A percentile compares a stretch with the other conserved stretches of the same genome.
These are phyloP conservation scores for Cordyceps fumosorosea DNA, from an alignment of 2,329 filamentous ascomycete species.

Conservation along the genomic window DNA sequence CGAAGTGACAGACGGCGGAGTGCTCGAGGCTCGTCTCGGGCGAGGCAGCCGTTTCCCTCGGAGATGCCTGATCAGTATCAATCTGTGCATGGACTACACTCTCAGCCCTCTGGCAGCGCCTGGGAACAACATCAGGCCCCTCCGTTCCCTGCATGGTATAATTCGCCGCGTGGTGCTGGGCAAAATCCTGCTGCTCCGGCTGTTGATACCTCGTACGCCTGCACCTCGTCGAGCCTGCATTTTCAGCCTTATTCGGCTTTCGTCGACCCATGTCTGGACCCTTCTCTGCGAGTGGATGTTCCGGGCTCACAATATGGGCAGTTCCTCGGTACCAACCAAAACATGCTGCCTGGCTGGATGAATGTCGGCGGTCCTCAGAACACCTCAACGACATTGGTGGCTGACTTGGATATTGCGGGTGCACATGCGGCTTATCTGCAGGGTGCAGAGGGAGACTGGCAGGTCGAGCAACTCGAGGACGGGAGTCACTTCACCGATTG, in stretches of 20 bases:
- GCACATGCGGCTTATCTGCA: slow-evolving; percentile 25
- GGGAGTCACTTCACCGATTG: slow-evolving; percentile 26
- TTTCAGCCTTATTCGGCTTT: background rate
- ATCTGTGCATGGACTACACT: background rate
- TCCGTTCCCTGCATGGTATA: background rate
- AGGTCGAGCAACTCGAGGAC: slow-evolving; percentile 27
- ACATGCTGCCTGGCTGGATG: background rate
- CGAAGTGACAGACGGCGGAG: background rate
- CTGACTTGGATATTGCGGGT: slow-evolving; percentile 13
- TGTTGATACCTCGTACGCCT: background rate
- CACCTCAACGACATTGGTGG: slow-evolving; percentile 7
- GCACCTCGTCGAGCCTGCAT: background rate
- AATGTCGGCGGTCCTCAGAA: background rate
- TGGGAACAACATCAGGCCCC: background rate
- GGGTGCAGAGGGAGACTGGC: slow-evolving; percentile 29
- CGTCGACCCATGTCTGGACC: slow-evolving; percentile 4
- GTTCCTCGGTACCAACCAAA: background rate
- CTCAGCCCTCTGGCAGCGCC: background rate
- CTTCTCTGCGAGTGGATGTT: background rate
- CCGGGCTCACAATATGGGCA: background rate
- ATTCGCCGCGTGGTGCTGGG: background rate
- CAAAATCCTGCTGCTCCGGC: background rate
- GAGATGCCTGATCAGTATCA: background rate
- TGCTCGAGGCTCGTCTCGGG: slow-evolving; percentile 3
- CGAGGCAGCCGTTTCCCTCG: background rate